A percentile compares a stretch with the other conserved stretches of the same genome.
Evolutionary conservation across 2,329 filamentous ascomycete genomes (phyloP).

Genomic region (Aspergillus fumigatiaffinis): DNA sequence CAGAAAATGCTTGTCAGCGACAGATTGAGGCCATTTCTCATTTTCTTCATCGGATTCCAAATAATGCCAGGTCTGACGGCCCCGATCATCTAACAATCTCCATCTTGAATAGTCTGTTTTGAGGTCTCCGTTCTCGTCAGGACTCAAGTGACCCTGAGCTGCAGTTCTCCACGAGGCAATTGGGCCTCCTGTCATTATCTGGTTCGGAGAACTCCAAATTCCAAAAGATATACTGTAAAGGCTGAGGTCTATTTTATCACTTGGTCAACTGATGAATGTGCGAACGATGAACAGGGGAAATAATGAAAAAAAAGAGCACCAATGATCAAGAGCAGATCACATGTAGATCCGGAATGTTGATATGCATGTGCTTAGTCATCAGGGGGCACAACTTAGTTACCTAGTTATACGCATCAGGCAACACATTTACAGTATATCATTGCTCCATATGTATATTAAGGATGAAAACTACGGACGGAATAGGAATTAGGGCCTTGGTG

Average conservation of each 20-base stretch:
- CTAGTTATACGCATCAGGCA: not conserved
- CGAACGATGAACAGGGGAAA: not conserved
- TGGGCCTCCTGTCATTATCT: slow-evolving; percentile 21
- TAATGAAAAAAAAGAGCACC: not conserved
- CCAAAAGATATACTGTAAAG: not conserved
- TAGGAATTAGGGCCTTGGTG: not conserved
- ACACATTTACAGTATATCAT: not conserved
- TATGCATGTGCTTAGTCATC: slow-evolving; percentile 17
- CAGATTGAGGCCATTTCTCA: slow-evolving; percentile 77
- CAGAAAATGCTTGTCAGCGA: slow-evolving; percentile 85
- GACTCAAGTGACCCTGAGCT: slow-evolving; percentile 32
- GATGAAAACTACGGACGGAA: not conserved
- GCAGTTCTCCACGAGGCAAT: slow-evolving; percentile 34
- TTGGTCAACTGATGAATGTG: not conserved
- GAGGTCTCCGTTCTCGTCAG: slow-evolving; percentile 33
- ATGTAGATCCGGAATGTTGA: not conserved
- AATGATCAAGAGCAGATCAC: not conserved
- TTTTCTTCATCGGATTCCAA: slow-evolving; percentile 66
- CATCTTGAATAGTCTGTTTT: slow-evolving; percentile 78
- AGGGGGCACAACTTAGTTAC: not conserved
- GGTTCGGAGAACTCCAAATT: slow-evolving; percentile 1
- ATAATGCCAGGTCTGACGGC: slow-evolving; percentile 93
- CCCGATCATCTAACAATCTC: slow-evolving; percentile 77
- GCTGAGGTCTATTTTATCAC: not conserved
- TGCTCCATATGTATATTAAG: not conserved